phyloP scores from a whole-genome alignment of 257 asterid species.

The Solanum paucissectum region DNA sequence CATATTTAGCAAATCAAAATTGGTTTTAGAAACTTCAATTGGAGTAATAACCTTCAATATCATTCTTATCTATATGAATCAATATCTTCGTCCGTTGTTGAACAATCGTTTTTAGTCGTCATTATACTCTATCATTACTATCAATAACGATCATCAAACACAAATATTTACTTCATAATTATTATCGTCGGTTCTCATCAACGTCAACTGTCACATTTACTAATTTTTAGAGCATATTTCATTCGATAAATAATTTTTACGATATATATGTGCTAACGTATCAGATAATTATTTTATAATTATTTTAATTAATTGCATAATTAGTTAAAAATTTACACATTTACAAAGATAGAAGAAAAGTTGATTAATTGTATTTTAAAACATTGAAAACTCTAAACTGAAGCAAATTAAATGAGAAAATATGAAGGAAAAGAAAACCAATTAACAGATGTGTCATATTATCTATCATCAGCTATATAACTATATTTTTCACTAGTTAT shows the following conservation, averaged over 20 bases:
- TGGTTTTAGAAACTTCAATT: not conserved
- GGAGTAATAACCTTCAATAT: not conserved
- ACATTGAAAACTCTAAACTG: not conserved
- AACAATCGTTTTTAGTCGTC: not conserved
- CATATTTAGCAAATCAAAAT: not conserved
- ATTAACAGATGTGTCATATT: not conserved
- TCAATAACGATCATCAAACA: too few species aligned
- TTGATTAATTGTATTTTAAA: not conserved
- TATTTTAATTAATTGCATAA: too few species aligned
- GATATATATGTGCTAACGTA: too few species aligned
- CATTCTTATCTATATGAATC: rapidly evolving
- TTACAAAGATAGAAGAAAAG: not conserved
- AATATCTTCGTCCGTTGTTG: rapidly evolving
- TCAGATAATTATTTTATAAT: too few species aligned
- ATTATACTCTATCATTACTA: too few species aligned
- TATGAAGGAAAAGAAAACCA: not conserved
- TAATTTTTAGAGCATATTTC: too few species aligned
- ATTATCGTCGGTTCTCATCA: not conserved
- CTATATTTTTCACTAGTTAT: not conserved
- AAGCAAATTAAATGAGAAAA: too few species aligned
- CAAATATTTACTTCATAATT: too few species aligned
- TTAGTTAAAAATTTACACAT: too few species aligned
- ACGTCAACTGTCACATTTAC: not conserved
- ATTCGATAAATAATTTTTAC: too few species aligned
- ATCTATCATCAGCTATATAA: not conserved